Conservation (phyloP, 441 rosid species). For the Corymbia citriodora region DNA sequence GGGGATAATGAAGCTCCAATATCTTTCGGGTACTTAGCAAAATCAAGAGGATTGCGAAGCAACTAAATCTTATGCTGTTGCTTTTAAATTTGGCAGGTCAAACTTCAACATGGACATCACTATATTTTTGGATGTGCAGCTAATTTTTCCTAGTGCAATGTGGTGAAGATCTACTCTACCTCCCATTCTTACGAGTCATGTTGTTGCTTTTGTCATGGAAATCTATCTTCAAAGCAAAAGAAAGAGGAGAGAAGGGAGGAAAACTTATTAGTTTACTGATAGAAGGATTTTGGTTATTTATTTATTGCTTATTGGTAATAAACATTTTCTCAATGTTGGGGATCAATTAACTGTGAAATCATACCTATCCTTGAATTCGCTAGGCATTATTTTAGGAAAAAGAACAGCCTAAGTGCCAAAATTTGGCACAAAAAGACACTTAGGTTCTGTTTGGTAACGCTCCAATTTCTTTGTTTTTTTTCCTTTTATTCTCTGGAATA, state of each 20-base stretch:
- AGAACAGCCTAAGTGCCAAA: too few species aligned
- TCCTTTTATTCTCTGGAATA: too few species aligned
- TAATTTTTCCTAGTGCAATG: background rate
- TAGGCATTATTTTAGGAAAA: background rate
- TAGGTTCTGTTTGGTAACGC: too few species aligned
- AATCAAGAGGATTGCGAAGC: background rate
- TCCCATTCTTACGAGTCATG: background rate
- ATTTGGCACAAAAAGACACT: too few species aligned
- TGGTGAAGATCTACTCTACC: background rate
- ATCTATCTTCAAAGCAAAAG: background rate
- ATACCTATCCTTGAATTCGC: background rate
- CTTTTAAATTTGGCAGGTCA: background rate
- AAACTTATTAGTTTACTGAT: background rate
- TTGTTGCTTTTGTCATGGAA: background rate
- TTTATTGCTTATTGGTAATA: background rate
- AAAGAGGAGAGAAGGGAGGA: background rate
- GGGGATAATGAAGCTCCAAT: background rate
- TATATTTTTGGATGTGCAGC: background rate
- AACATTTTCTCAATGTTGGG: background rate
- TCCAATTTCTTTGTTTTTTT: too few species aligned
- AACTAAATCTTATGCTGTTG: background rate
- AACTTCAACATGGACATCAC: fast-evolving
- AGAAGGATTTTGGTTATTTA: background rate
- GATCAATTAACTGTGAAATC: background rate
- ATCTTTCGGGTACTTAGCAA: background rate